phyloP scores from a whole-genome alignment of 1,139 yeast species.

The Keqinozyma sinolaborantium region DNA sequence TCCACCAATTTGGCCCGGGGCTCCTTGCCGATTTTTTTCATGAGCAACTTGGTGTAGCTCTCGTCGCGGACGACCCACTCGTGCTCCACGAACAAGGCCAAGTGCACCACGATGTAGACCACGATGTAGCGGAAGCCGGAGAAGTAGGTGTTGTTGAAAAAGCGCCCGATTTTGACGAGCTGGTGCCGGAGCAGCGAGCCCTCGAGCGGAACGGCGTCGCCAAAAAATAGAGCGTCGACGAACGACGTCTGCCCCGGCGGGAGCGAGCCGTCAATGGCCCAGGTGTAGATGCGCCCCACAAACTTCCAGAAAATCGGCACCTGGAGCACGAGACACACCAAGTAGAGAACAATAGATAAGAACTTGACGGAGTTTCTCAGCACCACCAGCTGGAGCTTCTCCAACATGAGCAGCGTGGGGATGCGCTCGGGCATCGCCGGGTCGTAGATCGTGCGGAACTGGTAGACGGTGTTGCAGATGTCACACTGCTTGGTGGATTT shows the following conservation, averaged over 20 bases:
- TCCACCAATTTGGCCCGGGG: constrained; percentile 42
- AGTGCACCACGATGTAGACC: constrained; percentile 36
- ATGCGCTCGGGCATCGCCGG: constrained; percentile 65
- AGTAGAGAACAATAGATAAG: constrained; percentile 29
- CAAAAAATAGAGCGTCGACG: constrained; percentile 44
- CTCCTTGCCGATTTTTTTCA: constrained; percentile 56
- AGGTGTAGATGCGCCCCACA: constrained; percentile 48
- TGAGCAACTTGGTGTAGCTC: constrained; percentile 55
- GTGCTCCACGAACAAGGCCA: constrained; percentile 55
- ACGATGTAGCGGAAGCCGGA: constrained; percentile 38
- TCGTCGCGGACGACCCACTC: constrained; percentile 74
- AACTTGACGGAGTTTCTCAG: constrained; percentile 20
- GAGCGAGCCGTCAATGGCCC: constrained; percentile 50
- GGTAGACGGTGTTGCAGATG: constrained; percentile 78
- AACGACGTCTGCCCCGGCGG: constrained; percentile 36
- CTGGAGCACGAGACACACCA: constrained; percentile 43
- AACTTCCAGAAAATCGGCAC: constrained; percentile 58
- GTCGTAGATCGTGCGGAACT: constrained; percentile 68
- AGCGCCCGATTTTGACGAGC: constrained; percentile 14
- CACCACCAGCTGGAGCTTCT: constrained; percentile 30
- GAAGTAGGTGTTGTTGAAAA: constrained; percentile 34
- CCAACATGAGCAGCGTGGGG: constrained; percentile 48
- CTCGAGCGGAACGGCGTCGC: constrained; percentile 24
- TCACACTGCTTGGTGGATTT: constrained; percentile 72
- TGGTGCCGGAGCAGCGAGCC: constrained; percentile 5